Evolutionary conservation across 306 rosid species (phyloP).

Genomic region (Myrica gale): DNA sequence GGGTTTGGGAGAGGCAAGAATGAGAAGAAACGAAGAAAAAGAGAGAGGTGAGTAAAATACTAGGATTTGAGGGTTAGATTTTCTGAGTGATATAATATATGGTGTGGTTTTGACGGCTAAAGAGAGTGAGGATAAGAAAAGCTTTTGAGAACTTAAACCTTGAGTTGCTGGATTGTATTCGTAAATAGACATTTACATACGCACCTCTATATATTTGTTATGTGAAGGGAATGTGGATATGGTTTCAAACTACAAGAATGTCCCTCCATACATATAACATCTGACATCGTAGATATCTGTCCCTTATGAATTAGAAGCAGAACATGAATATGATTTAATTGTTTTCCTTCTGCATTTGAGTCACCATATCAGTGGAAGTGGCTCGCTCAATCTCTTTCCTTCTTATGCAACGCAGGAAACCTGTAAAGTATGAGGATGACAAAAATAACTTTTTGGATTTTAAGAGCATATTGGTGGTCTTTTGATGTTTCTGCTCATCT

Average conservation of each 20-base stretch:
- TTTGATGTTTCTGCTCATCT: conserved; percentile 1
- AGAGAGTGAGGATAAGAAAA: not conserved
- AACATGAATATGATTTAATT: not conserved
- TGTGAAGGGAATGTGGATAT: too few relatives aligned
- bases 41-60: not conserved
- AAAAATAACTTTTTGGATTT: not conserved
- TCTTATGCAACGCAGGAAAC: not conserved
- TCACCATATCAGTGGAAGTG: not conserved
- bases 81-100: too few relatives aligned
- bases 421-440: not conserved
- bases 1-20: too few relatives aligned
- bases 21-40: too few relatives aligned
- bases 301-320: not conserved
- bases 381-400: not conserved
- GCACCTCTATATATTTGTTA: too few relatives aligned
- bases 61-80: not conserved
- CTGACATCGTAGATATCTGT: not conserved
- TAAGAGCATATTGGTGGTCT: not conserved
- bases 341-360: not conserved
- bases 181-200: too few relatives aligned
- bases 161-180: too few relatives aligned
- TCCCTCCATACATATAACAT: not conserved
- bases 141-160: too few relatives aligned
- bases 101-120: not conserved
- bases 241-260: too few relatives aligned